These are phyloP conservation scores for Kazachstania kunashirensis DNA, from an alignment of 805 yeast species.

Conservation along the genomic window DNA sequence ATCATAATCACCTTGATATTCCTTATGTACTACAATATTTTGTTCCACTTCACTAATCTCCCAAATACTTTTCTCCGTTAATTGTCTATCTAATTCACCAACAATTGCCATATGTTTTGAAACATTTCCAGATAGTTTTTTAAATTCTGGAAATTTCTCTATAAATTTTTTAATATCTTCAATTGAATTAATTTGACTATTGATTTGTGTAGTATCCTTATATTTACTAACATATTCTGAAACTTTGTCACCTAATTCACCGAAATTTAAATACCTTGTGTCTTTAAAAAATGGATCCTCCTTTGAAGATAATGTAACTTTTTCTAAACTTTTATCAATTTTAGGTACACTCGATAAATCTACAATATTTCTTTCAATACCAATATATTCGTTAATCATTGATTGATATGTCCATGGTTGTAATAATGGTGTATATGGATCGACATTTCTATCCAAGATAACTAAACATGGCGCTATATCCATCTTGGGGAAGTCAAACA, in stretches of 20 bases:
- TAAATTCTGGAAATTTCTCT: conserved; percentile 89
- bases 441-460: conserved; percentile 74
- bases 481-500: conserved; percentile 56
- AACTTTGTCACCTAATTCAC: conserved; percentile 83
- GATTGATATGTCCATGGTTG: conserved; percentile 98
- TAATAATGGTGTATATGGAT: conserved; percentile 86
- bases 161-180: conserved; percentile 86
- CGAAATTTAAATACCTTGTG: conserved; percentile 83
- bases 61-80: conserved; percentile 59
- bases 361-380: conserved; percentile 73
- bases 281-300: conserved; percentile 72
- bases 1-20: conserved; percentile 45
- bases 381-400: conserved; percentile 89
- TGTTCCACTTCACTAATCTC: conserved; percentile 88
- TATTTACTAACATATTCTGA: conserved; percentile 77
- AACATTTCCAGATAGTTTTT: conserved; percentile 77
- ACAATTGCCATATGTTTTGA: conserved; percentile 88
- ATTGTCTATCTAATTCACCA: conserved; percentile 71
- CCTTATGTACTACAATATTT: conserved; percentile 58
- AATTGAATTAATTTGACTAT: conserved; percentile 58
- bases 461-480: conserved; percentile 69
- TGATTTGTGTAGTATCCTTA: conserved; percentile 68
- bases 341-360: conserved; percentile 49
- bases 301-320: conserved; percentile 55
- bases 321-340: conserved; percentile 47